Conservation (phyloP, 768 basidiomycete species). For the Macrolepiota fuliginosa region DNA sequence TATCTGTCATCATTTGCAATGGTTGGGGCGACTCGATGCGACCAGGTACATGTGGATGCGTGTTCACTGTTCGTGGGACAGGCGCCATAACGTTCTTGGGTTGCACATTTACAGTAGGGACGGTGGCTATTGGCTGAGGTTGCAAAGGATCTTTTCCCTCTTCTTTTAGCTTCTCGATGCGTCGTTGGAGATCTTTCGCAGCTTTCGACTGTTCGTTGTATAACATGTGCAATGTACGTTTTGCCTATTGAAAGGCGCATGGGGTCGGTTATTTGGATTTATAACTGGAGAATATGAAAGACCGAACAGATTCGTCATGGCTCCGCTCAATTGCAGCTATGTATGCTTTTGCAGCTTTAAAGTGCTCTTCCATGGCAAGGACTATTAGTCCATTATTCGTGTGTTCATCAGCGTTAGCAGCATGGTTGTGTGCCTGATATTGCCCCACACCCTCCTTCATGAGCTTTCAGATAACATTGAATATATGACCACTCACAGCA, state of each 20-base stretch:
- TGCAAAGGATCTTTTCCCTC: slow-evolving; percentile 77
- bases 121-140: slow-evolving; percentile 56
- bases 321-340: slow-evolving; percentile 70
- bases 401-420: slow-evolving; percentile 76
- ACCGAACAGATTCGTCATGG: slow-evolving; percentile 64
- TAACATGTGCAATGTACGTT: slow-evolving; percentile 72
- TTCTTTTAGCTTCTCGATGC: slow-evolving; percentile 66
- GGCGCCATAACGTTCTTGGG: slow-evolving; percentile 18
- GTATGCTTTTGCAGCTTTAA: slow-evolving; percentile 76
- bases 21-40: slow-evolving; percentile 45
- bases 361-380: slow-evolving; percentile 70
- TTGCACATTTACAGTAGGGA: slow-evolving; percentile 22
- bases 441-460: not conserved
- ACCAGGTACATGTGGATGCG: slow-evolving; percentile 27
- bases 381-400: slow-evolving; percentile 64
- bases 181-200: slow-evolving; percentile 67
- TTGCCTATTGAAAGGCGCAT: slow-evolving; percentile 51
- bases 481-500: slow-evolving; percentile 33
- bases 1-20: slow-evolving; percentile 39
- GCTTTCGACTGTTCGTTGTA: slow-evolving; percentile 73
- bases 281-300: slow-evolving; percentile 12
- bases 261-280: not conserved
- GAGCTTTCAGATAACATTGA: not conserved
- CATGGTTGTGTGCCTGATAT: slow-evolving; percentile 75
- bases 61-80: slow-evolving; percentile 23